These are phyloP conservation scores for Candida namnaoensis DNA, from an alignment of 805 yeast species.

Conservation along the genomic window DNA sequence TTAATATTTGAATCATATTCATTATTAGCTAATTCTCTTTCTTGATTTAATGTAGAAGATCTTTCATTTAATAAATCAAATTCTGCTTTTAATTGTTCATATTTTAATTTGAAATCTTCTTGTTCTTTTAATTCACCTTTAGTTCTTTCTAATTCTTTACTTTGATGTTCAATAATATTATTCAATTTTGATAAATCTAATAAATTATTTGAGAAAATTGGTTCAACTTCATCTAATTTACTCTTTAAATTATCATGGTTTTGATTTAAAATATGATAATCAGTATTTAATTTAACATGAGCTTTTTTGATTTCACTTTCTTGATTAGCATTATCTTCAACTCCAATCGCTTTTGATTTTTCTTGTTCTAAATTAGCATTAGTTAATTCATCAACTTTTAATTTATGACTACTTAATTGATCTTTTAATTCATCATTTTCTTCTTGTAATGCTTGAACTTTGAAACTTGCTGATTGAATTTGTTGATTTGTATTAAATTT, in stretches of 20 bases:
- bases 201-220: slow-evolving; percentile 43
- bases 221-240: slow-evolving; percentile 37
- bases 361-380: neutral
- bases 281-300: slow-evolving; percentile 33
- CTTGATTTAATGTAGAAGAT: slow-evolving; percentile 29
- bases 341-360: slow-evolving; percentile 19
- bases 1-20: slow-evolving; percentile 21
- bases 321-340: slow-evolving; percentile 2
- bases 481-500: slow-evolving; percentile 37
- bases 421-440: slow-evolving; percentile 19
- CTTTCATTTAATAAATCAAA: slow-evolving; percentile 36
- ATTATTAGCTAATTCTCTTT: slow-evolving; percentile 22
- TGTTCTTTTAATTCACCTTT: slow-evolving; percentile 32
- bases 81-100: slow-evolving; percentile 38
- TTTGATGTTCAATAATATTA: slow-evolving; percentile 44
- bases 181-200: slow-evolving; percentile 45
- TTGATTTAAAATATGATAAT: slow-evolving; percentile 32
- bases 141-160: slow-evolving; percentile 32
- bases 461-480: slow-evolving; percentile 48
- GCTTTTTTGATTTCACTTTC: slow-evolving; percentile 30
- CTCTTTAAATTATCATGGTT: slow-evolving; percentile 35
- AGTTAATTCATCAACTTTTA: too few relatives aligned
- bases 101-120: slow-evolving; percentile 34
- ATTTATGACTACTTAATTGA: slow-evolving; percentile 1
- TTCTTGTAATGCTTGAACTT: slow-evolving; percentile 38